Conservation (phyloP, 2,329 filamentous ascomycete species). For the Ilyonectria mors-panacis region DNA sequence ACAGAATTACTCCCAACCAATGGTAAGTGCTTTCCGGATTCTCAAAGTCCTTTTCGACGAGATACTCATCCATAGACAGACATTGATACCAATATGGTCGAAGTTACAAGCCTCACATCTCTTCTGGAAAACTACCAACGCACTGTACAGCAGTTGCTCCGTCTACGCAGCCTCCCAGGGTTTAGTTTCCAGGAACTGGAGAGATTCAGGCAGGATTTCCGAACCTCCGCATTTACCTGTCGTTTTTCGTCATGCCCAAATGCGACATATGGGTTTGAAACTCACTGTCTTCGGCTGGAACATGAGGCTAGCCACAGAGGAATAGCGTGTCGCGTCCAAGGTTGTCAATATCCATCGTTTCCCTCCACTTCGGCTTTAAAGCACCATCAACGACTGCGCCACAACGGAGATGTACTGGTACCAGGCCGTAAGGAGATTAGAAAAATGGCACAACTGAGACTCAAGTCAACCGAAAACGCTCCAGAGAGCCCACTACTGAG, state of each 20-base stretch:
- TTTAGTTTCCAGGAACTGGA: slow-evolving; percentile 13
- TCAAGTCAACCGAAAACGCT: too few relatives aligned
- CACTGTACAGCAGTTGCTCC: slow-evolving; percentile 9
- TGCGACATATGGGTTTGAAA: slow-evolving; percentile 37
- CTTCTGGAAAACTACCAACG: slow-evolving; percentile 11
- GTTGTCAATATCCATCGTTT: slow-evolving; percentile 19
- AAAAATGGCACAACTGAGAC: too few relatives aligned
- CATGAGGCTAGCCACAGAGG: slow-evolving; percentile 1
- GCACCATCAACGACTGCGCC: slow-evolving; percentile 20
- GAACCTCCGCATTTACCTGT: slow-evolving; percentile 29
- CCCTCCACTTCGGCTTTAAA: not conserved
- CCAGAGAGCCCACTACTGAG: too few relatives aligned
- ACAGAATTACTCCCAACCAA: not conserved
- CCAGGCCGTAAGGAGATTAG: too few relatives aligned
- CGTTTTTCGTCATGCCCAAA: slow-evolving; percentile 35
- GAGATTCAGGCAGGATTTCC: slow-evolving; percentile 26
- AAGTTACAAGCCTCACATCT: not conserved
- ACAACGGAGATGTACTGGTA: too few relatives aligned
- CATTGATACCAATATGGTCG: not conserved
- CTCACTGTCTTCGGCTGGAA: not conserved
- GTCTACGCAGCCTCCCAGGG: not conserved
- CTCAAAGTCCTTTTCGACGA: too few relatives aligned
- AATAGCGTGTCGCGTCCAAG: not conserved
- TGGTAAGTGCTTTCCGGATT: not conserved
- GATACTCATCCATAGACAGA: not conserved